Base-by-base conservation (phyloP, 2,329 filamentous ascomycete genomes). In the Dissoconium aciculare region DNA sequence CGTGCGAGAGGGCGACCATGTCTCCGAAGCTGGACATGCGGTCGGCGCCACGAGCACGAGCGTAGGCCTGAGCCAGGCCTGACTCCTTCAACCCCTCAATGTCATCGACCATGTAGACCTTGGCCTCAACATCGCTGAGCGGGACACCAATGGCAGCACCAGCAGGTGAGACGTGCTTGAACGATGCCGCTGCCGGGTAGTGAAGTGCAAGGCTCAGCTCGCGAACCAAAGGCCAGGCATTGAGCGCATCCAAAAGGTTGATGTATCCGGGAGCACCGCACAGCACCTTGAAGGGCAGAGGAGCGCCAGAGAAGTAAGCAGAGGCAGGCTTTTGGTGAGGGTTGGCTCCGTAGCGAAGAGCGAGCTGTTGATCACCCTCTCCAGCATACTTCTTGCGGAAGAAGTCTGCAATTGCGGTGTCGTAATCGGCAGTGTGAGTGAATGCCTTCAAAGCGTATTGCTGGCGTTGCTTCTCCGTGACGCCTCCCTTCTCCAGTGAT, bases 11-110 rank as follows among this genome's bases (percentile, higher is more conserved):
- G 25, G 87, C 89, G 53, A 95, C 91, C 56, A 95, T 70, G 57
- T 98, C 89, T 41, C 89, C 89, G 53, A 95, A 98, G 63, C 82
- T 92, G 59, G 84, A 93, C 89, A 95, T 95, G 48, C 89, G 81
- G 63, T 98, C 89, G 28, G 89, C 85, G 43, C 89, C 89, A 52
- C 89, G 77, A 33, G 89, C 89, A 53, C 89, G 81, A 36, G 89
- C 87, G 52, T 98, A 98, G 23, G 89, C 89, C 61, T 93, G 85
- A 14, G 89, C 89, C 17, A 95, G 72, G 26, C 67, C 69, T 5
- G 87, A 95, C 27, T 70, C 71, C 58, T 92, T 83, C 40, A 98
- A 74, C 32, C 83, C 85, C 37, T 74, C 71, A 48, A 98, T 91
- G 53, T 94, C 89, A 51, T 92, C 82, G 36, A 98, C 89, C 67